Evolutionary conservation across 257 asterid genomes (phyloP).

Genomic region (Salvia splendens): DNA sequence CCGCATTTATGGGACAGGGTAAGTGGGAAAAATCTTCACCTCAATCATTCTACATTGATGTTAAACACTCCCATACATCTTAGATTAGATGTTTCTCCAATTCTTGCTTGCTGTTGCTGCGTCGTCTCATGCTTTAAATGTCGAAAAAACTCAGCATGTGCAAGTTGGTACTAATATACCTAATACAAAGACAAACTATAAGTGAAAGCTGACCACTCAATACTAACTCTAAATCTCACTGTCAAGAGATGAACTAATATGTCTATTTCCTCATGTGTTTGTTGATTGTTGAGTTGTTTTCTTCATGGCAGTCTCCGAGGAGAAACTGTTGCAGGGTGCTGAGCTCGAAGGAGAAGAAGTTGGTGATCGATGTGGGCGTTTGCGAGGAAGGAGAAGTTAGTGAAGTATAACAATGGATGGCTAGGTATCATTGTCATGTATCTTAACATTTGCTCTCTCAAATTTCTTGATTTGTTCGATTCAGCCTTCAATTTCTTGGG

Average conservation of each 20-base stretch:
- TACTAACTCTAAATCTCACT: background rate
- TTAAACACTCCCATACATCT: background rate
- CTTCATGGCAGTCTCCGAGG: slow-evolving; percentile 65
- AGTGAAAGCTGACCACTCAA: slow-evolving; percentile 19
- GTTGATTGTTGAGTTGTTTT: background rate
- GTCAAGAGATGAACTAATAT: slow-evolving; percentile 8
- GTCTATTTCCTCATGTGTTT: background rate
- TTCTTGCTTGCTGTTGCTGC: background rate
- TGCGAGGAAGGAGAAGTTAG: slow-evolving; percentile 73
- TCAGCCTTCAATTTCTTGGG: slow-evolving; percentile 22
- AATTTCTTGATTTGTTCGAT: slow-evolving; percentile 47
- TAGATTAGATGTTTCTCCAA: background rate
- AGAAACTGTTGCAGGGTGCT: slow-evolving; percentile 80
- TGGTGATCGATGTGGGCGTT: slow-evolving; percentile 68
- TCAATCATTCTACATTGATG: background rate
- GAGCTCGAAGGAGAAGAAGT: slow-evolving; percentile 42
- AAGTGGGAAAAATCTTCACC: slow-evolving; percentile 22
- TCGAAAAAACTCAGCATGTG: slow-evolving; percentile 26
- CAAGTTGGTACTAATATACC: slow-evolving; percentile 21
- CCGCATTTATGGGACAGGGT: slow-evolving; percentile 62
- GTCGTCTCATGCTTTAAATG: background rate
- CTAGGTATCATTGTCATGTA: background rate
- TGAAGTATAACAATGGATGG: slow-evolving; percentile 38
- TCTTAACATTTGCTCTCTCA: background rate
- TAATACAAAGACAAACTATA: slow-evolving; percentile 20